Evolutionary conservation across 129 eudicot genomes (phyloP), one percentile per base, ranked within the genome.

Genomic region (Artemisia tridentata): DNA sequence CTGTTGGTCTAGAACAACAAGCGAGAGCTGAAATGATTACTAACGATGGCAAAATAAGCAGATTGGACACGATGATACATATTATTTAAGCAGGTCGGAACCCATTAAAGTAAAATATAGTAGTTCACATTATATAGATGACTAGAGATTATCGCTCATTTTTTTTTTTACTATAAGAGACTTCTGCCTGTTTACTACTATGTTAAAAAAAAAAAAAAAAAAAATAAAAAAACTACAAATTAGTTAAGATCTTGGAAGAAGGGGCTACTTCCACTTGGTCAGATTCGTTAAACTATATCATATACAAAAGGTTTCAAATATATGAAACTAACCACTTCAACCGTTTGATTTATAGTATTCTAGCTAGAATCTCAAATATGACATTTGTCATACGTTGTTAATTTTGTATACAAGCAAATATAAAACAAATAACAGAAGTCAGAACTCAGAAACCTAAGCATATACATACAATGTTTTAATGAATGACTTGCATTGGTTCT

Each of bases 341-440:
- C 25, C 50, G 10, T 68, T 68, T 68, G 62, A 17, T 51, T 27
- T 51, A 14, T 50, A 25, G 20, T 49, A 68, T n/a, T 68, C 62
- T 29, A 5, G 20, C 62, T 29, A 5, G 20, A 16, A 9, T 52
- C 27, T 52, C 27, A 53, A 34, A 34, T 34, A 34, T 34, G 62
- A 68, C 73, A 68, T 51, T 68, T 52, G 73, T 52, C 73, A 53
- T 69, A 17, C 17, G 18, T 16, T 68, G 50, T 27, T 51, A 7
- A 3, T 49, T 51, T 43, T 58, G 1, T 21, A 58, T 18, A 3
- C 45, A 65, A 21, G 15, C 1, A 48, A 48, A 48, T 61, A 60
- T 25, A 63, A n/a, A 45, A 63, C 51, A 63, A 59, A n/a, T n/a
- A 62, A 59, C 8, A n/a, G 1, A 21, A 55, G 65, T 59, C 48